Conservation (phyloP, 2,329 filamentous ascomycete species). For the Chrysoporthe deuterocubensis region DNA sequence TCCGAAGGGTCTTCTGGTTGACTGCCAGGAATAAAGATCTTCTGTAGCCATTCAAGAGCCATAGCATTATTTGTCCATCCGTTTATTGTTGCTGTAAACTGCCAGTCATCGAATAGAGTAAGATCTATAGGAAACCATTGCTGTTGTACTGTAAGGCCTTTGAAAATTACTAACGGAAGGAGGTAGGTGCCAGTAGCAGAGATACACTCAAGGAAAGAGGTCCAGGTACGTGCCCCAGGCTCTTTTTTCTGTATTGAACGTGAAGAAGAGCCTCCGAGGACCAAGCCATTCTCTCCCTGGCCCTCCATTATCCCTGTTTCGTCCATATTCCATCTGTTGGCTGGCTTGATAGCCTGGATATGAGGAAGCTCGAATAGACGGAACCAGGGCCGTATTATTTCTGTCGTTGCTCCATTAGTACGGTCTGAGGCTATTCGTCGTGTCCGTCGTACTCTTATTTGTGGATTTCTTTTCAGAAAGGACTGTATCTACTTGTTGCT, state of each 20-base stretch:
- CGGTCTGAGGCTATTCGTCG: background rate
- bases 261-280: slow-evolving; percentile 6
- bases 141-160: too few relatives aligned
- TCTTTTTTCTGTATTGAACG: background rate
- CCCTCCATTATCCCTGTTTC: background rate
- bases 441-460: background rate
- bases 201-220: too few relatives aligned
- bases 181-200: too few relatives aligned
- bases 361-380: background rate
- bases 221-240: background rate
- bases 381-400: background rate
- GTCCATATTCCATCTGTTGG: slow-evolving; percentile 9
- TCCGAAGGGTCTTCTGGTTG: too few relatives aligned
- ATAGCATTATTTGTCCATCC: background rate
- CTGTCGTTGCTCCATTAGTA: background rate
- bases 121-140: too few relatives aligned
- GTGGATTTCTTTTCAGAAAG: background rate
- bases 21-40: too few relatives aligned
- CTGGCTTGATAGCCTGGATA: background rate
- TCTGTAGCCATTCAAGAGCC: background rate
- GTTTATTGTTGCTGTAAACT: background rate
- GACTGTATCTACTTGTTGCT: background rate
- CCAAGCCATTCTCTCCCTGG: background rate
- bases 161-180: too few relatives aligned
- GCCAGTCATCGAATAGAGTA: too few relatives aligned